Percentiles rank a stretch among this genome's conserved stretches.
Conservation (phyloP, 768 basidiomycete genomes). For the Boletus edulis region DNA sequence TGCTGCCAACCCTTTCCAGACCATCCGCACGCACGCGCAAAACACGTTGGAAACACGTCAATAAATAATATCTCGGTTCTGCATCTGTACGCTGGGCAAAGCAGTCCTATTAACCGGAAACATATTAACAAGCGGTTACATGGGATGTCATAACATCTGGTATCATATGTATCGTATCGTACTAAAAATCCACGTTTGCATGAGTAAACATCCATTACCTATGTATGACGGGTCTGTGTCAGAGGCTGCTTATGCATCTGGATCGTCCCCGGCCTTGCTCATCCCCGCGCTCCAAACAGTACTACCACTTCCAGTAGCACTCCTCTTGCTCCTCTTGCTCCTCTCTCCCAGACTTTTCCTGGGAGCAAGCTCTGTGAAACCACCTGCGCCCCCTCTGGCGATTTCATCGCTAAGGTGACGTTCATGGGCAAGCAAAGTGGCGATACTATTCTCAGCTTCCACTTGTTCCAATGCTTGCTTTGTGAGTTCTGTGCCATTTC, state of each 20-base stretch:
- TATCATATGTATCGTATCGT: constrained; percentile 23
- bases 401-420: constrained; percentile 69
- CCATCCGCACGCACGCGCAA: constrained; percentile 75
- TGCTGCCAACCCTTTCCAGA: constrained; percentile 67
- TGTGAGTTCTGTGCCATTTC: constrained; percentile 46
- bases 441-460: constrained; percentile 73
- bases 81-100: neutral
- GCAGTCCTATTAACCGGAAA: neutral
- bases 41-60: constrained; percentile 66
- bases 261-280: constrained; percentile 56
- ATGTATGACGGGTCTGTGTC: neutral
- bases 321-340: constrained; percentile 46
- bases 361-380: constrained; percentile 75
- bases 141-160: constrained; percentile 17
- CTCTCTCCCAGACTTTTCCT: constrained; percentile 44
- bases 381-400: constrained; percentile 66
- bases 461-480: constrained; percentile 76
- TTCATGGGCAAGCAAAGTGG: constrained; percentile 79
- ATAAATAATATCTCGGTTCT: neutral
- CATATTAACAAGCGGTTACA: constrained; percentile 24
- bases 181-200: constrained; percentile 18
- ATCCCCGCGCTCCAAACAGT: constrained; percentile 89
- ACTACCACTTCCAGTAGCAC: constrained; percentile 65
- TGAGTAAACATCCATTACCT: constrained; percentile 11
- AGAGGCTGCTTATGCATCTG: constrained; percentile 28